phyloP scores from a whole-genome alignment of 805 yeast genomes.

The Starmerella etchellsii region DNA sequence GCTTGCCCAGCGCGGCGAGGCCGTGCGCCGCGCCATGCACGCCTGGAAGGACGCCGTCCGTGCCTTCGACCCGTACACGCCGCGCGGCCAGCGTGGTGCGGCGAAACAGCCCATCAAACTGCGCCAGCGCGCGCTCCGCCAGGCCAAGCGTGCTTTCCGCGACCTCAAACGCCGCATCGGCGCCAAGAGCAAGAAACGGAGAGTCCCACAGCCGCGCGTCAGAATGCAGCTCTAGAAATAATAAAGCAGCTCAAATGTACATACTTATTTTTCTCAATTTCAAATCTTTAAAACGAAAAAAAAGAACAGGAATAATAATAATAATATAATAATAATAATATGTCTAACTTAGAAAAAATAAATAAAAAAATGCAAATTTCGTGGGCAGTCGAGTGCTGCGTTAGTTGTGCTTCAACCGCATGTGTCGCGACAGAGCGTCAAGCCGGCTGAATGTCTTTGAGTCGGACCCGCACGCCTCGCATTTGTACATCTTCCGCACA shows the following conservation, averaged over 20 bases:
- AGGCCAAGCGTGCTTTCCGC: slow-evolving; percentile 22
- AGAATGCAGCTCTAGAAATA: slow-evolving; percentile 9
- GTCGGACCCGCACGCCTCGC: slow-evolving; percentile 71
- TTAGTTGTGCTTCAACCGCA: slow-evolving; percentile 86
- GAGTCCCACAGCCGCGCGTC: slow-evolving; percentile 20
- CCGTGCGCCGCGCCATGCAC: slow-evolving; percentile 16
- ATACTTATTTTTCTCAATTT: neutral
- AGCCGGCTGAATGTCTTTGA: slow-evolving; percentile 81
- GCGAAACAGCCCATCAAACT: slow-evolving; percentile 24
- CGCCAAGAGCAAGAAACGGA: slow-evolving; percentile 21
- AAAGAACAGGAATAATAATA: neutral
- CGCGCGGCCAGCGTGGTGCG: slow-evolving; percentile 23
- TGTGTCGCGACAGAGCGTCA: slow-evolving; percentile 89
- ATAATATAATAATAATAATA: neutral
- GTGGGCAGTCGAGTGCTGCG: no score
- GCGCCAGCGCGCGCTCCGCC: slow-evolving; percentile 22
- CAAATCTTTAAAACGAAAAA: neutral
- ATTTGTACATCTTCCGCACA: slow-evolving; percentile 70
- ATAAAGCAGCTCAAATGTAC: neutral
- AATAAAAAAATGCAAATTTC: no score
- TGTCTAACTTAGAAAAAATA: neutral
- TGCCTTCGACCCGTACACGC: slow-evolving; percentile 22
- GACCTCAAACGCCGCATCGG: slow-evolving; percentile 21
- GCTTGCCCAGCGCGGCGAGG: slow-evolving; percentile 16
- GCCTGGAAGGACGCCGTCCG: slow-evolving; percentile 19